These are phyloP conservation scores for Talaromyces borbonicus DNA, from an alignment of 495 filamentous ascomycete genomes.

Conservation along the genomic window DNA sequence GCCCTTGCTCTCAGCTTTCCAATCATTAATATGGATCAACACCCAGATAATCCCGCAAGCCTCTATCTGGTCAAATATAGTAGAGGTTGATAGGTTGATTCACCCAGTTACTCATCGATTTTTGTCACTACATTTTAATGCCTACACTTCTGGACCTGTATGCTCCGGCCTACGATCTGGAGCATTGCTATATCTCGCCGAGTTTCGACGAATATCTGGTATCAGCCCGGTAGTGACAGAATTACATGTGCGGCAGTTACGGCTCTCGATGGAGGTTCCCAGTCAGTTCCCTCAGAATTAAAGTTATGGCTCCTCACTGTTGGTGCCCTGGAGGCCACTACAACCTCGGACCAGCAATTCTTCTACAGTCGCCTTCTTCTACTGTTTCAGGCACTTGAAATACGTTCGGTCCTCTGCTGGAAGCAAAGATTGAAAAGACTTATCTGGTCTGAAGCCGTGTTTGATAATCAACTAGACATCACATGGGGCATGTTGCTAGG, in stretches of 20 bases:
- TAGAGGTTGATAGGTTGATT: neutral
- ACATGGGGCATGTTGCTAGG: no score
- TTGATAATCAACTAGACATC: no score
- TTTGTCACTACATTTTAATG: neutral
- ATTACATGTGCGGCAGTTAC: neutral
- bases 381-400: no score
- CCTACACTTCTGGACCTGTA: neutral
- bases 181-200: neutral
- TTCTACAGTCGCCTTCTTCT: no score
- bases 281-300: neutral
- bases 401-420: no score
- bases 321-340: neutral
- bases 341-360: no score
- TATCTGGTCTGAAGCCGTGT: no score
- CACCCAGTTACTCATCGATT: neutral
- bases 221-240: neutral
- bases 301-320: neutral
- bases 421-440: no score
- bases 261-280: neutral
- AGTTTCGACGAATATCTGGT: neutral
- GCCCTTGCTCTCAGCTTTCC: neutral
- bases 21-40: neutral
- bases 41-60: neutral
- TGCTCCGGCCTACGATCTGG: neutral
- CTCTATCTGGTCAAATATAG: neutral